phyloP scores from a whole-genome alignment of 73 alveolate species.

The Paramecium sexaurelia region DNA sequence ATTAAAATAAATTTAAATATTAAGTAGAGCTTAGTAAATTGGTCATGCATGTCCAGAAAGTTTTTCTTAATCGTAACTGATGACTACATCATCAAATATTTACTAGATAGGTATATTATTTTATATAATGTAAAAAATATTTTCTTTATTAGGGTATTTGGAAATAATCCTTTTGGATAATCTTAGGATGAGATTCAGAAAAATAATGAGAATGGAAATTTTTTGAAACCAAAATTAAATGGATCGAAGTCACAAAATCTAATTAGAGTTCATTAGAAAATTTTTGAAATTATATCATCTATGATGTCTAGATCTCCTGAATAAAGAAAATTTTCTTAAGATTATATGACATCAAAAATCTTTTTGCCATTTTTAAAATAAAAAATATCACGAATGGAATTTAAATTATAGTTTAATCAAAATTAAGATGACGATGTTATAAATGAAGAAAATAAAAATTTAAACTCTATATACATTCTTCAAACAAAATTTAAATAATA shows the following conservation, averaged over 20 bases:
- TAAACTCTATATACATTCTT: neutral
- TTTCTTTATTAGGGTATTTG: neutral
- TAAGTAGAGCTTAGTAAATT: neutral
- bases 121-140: neutral
- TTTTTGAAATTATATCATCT: neutral
- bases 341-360: neutral
- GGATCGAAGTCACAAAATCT: neutral
- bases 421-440: neutral
- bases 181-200: neutral
- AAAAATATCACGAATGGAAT: neutral
- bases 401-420: too few relatives aligned
- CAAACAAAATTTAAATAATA: neutral
- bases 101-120: neutral
- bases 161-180: neutral
- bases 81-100: neutral
- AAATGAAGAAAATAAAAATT: neutral
- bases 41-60: neutral
- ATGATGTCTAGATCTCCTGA: neutral
- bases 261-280: too few relatives aligned
- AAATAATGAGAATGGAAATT: neutral
- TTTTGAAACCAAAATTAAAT: neutral
- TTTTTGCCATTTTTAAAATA: neutral
- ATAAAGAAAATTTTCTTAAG: neutral
- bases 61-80: neutral
- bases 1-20: too few relatives aligned